Evolutionary conservation across 140 eudicot species (phyloP).

Genomic region (Cichorium intybus): DNA sequence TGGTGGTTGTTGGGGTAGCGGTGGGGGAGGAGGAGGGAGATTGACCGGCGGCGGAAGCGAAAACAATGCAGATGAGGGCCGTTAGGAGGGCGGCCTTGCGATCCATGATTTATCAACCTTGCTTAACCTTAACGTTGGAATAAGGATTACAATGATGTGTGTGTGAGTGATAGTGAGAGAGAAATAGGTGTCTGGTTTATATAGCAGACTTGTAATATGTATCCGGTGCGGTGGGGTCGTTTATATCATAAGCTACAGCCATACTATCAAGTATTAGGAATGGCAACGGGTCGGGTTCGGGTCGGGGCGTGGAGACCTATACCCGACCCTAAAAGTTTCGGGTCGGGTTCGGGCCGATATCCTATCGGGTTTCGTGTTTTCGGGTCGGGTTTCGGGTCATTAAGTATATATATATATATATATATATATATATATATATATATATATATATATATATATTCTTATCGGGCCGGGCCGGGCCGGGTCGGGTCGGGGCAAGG

Average conservation of each 20-base stretch:
- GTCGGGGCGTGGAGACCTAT: no score
- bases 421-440: no score
- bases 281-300: no score
- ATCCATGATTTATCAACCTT: conserved; percentile 21
- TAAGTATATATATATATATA: no score
- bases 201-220: neutral
- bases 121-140: neutral
- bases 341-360: no score
- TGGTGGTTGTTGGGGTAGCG: conserved; percentile 41
- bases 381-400: no score
- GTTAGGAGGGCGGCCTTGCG: conserved; percentile 9
- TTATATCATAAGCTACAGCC: neutral
- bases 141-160: neutral
- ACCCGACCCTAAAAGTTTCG: no score
- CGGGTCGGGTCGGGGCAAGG: no score
- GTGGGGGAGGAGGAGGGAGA: conserved; percentile 55
- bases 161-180: neutral
- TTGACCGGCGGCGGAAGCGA: conserved; percentile 43
- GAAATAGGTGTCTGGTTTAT: neutral
- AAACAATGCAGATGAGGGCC: conserved; percentile 52
- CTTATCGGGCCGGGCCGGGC: no score
- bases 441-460: no score
- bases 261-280: no score
- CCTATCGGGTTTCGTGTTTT: no score
- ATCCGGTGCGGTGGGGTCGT: neutral